Conservation (phyloP, 208 protist species). For the Wallacemonas collosoma region DNA sequence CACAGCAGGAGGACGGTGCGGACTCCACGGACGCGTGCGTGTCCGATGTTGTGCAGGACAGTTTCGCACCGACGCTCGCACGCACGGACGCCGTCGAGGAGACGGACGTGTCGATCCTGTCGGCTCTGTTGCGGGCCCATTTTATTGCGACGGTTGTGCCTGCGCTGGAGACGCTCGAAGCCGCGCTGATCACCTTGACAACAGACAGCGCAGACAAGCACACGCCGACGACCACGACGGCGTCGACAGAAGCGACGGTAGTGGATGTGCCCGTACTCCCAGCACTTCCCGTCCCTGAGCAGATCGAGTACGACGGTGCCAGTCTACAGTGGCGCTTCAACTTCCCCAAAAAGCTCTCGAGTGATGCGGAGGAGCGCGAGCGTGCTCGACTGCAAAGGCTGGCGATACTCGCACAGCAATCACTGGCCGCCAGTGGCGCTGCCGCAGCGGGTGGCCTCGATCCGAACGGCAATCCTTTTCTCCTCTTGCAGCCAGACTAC, state of each 20-base stretch:
- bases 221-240: too few species aligned
- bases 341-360: conserved; percentile 32
- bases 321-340: conserved; percentile 38
- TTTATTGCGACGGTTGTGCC: conserved; percentile 4
- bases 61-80: neutral
- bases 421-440: conserved; percentile 4
- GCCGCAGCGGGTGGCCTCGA: conserved; percentile 20
- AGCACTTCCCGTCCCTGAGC: conserved; percentile 24
- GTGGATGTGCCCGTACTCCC: conserved; percentile 13
- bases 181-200: neutral
- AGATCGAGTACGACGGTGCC: conserved; percentile 30
- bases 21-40: neutral
- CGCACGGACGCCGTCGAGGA: neutral
- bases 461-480: conserved; percentile 42
- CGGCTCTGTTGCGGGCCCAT: neutral
- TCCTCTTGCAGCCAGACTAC: conserved; percentile 62
- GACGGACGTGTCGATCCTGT: neutral
- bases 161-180: neutral
- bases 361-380: conserved; percentile 22
- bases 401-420: neutral
- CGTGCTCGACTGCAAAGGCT: conserved; percentile 1
- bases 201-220: too few species aligned
- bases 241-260: neutral
- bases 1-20: too few species aligned
- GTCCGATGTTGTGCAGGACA: neutral